These are phyloP conservation scores for Pouteria glomerata DNA, from an alignment of 148 eudicot species.

Conservation along the genomic window DNA sequence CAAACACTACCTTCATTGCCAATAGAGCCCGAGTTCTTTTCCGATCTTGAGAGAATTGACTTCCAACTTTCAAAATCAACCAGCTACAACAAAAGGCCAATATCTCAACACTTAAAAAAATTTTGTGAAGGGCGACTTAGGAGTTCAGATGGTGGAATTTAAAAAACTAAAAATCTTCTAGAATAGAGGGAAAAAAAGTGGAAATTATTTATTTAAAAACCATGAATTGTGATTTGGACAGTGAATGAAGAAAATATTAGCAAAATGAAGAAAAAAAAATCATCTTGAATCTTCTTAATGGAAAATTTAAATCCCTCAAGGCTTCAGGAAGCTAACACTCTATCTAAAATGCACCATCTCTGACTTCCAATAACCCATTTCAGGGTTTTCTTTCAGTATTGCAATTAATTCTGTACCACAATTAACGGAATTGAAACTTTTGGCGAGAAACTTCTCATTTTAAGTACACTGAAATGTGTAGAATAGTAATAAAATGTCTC, in stretches of 20 bases:
- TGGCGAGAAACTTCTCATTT: neutral
- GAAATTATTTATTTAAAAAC: neutral
- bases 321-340: no score
- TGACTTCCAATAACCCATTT: neutral
- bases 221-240: neutral
- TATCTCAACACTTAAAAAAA: neutral
- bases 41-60: constrained; percentile 70
- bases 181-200: neutral
- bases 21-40: constrained; percentile 64
- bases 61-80: constrained; percentile 99
- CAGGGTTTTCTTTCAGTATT: neutral
- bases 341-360: neutral
- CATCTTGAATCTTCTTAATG: neutral
- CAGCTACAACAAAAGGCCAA: constrained; percentile 41
- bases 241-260: neutral
- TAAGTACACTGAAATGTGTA: no score
- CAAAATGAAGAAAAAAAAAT: neutral
- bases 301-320: neutral
- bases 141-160: neutral
- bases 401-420: neutral
- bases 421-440: neutral
- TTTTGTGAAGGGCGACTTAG: neutral
- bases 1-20: constrained; percentile 67
- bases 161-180: neutral
- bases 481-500: no score